These are phyloP conservation scores for Rosa hybrid DNA, from an alignment of 331 rosid genomes.

Conservation along the genomic window DNA sequence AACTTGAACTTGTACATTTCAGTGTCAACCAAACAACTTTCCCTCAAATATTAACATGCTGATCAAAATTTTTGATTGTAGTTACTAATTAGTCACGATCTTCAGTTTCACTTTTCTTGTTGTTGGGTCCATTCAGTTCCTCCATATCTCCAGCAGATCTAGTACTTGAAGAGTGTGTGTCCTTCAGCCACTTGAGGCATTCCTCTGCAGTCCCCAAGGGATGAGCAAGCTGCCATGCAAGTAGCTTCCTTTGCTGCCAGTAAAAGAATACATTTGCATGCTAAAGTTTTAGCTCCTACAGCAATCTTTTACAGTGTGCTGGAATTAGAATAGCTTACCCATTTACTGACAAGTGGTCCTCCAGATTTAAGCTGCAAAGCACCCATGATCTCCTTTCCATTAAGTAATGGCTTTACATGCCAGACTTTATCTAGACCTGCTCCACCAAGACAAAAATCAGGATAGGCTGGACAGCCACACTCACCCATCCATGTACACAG, in stretches of 20 bases:
- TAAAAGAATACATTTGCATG: constrained; percentile 14
- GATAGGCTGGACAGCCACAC: background rate
- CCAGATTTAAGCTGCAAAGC: constrained; percentile 62
- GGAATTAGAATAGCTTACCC: constrained; percentile 47
- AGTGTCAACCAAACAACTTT: background rate
- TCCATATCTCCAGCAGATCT: background rate
- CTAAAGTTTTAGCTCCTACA: background rate
- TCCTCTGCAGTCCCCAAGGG: constrained; percentile 68
- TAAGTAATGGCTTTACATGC: constrained; percentile 67
- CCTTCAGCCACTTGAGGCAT: constrained; percentile 74
- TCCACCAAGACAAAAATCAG: constrained; percentile 5
- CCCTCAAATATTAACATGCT: background rate
- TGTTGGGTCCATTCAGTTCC: background rate
- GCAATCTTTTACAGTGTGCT: background rate
- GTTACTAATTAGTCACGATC: background rate
- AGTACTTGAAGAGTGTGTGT: constrained; percentile 44
- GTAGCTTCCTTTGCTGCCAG: constrained; percentile 60
- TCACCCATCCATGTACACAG: background rate
- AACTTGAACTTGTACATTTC: background rate
- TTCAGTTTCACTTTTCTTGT: background rate
- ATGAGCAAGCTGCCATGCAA: constrained; percentile 75
- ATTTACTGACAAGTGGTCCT: constrained; percentile 80
- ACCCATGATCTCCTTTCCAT: constrained; percentile 82
- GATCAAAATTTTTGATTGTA: background rate
- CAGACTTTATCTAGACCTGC: constrained; percentile 76